These are phyloP conservation scores for Rhodotorula glutinis DNA, from an alignment of 1,284 basidiomycete species.

Conservation along the genomic window DNA sequence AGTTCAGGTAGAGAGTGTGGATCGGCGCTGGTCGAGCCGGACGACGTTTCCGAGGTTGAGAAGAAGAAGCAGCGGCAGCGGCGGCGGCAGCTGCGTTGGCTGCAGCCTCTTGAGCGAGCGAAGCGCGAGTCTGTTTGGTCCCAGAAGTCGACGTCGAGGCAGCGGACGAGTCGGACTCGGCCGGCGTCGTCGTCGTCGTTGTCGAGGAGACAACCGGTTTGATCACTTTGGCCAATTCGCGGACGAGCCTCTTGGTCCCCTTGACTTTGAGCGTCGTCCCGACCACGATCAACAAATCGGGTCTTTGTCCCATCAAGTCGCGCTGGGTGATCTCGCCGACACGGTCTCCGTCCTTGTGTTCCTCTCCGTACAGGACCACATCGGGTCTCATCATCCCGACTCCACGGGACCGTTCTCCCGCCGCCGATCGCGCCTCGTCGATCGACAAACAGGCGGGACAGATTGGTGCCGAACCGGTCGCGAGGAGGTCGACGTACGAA, in stretches of 20 bases:
- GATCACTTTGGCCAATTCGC: constrained; percentile 82
- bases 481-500: constrained; percentile 56
- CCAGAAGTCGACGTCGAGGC: neutral
- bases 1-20: constrained; percentile 77
- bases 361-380: constrained; percentile 87
- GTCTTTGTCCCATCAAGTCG: constrained; percentile 62
- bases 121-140: too few relatives aligned
- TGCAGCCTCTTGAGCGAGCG: neutral
- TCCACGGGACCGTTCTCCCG: constrained; percentile 73
- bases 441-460: constrained; percentile 75
- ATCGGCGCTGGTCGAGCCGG: constrained; percentile 51
- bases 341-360: constrained; percentile 79
- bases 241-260: constrained; percentile 87
- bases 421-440: constrained; percentile 64
- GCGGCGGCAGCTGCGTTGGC: neutral
- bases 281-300: constrained; percentile 83
- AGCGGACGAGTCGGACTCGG: constrained; percentile 2
- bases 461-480: constrained; percentile 57
- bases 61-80: neutral
- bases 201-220: constrained; percentile 44
- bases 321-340: constrained; percentile 74
- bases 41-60: constrained; percentile 9
- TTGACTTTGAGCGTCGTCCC: constrained; percentile 87
- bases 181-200: neutral
- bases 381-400: constrained; percentile 78